Base-by-base conservation (phyloP, 805 yeast genomes). In the Pichia eremophila region DNA sequence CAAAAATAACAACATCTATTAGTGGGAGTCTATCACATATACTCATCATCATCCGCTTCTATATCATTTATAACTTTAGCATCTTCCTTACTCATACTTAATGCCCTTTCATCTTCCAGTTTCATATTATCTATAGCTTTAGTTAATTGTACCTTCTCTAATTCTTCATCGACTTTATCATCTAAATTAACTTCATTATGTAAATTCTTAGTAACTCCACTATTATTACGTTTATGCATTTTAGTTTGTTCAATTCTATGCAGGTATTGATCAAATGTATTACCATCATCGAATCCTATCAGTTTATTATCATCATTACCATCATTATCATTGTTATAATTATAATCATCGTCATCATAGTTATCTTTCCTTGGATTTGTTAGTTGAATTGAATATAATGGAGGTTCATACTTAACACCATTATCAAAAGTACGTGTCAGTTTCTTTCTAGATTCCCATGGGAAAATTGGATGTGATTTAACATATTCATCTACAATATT, bases 391-490 rank as follows among this genome's bases (percentile, higher is more conserved):
- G 45, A 37, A 41, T 54, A 54, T 5, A 39, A 8, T 8, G 53
- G 57, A 6, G 57, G 57, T 22, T 53, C 41, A 40, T 37, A 54
- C 4, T 44, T 46, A 5, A 49, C 35, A 18, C 49, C 41, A 43
- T 54, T 51, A 15, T 41, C 35, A 39, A 60, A 60, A 4, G 59
- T 48, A 40, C 64, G 46, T 12, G 62, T 47, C 11, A 55, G 45
- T 12, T 39, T 43, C 9, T 39, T 28, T 1, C 27, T 22, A 11
- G 39, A 6, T 47, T 66, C 70, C 69, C 69, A 66, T 29, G 70
- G 70, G 58, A 66, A 66, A 25, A 65, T 61, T 2, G 67, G 67
- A 54, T 65, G 60, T 3, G 55, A 43, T 7, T 43, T 39, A 14
- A 58, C 62, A 46, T 61, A 61, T 14, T 45, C 46, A 38, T 59